Evolutionary conservation across 1,284 basidiomycete genomes (phyloP).

Genomic region (Limonomyces culmigenus): DNA sequence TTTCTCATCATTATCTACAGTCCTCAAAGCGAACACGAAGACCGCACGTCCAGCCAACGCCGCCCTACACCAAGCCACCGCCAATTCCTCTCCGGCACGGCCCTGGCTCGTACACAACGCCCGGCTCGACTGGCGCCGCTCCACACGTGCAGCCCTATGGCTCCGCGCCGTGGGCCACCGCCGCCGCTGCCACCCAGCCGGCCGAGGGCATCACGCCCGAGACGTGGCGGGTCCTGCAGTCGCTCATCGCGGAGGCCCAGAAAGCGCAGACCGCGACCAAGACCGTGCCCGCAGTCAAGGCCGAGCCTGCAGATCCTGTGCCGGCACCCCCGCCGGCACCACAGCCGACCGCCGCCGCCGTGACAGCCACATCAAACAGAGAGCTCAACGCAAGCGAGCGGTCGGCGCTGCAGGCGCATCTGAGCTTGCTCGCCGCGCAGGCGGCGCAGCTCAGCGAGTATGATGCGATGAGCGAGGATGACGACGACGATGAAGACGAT

Average conservation of each 20-base stretch:
- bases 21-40: conserved; percentile 6
- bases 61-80: background rate
- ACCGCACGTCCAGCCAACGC: conserved; percentile 3
- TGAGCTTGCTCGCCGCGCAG: conserved; percentile 45
- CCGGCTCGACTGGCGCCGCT: background rate
- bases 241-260: background rate
- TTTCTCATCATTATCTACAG: background rate
- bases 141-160: background rate
- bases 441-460: too few species aligned
- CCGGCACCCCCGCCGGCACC: too few species aligned
- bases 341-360: too few species aligned
- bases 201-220: background rate
- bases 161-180: background rate
- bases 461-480: conserved; percentile 41
- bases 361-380: conserved; percentile 3
- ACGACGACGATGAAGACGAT: conserved; percentile 20
- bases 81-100: conserved; percentile 7
- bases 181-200: background rate
- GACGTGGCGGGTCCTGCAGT: background rate
- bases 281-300: background rate
- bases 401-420: conserved; percentile 43
- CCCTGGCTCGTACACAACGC: conserved; percentile 7
- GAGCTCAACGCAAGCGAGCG: conserved; percentile 23
- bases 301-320: conserved; percentile 4
- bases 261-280: background rate